Conservation (phyloP, 495 filamentous ascomycete genomes). For the Tricharina praecox region DNA sequence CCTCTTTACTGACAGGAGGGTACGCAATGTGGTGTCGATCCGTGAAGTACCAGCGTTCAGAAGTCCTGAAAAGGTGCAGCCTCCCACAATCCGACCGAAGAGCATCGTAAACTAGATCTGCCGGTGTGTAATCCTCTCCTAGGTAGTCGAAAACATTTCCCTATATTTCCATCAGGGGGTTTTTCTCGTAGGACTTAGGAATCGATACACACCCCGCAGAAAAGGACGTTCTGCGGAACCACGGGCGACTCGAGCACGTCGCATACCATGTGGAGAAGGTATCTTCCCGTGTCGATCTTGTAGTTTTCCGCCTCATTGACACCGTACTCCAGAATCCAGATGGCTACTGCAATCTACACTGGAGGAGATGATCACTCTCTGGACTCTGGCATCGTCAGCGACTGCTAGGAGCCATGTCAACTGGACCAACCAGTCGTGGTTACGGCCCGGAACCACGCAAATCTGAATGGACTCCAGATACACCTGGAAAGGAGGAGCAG, state of each 20-base stretch:
- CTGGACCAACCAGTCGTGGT: neutral
- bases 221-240: too few relatives aligned
- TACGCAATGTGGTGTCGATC: too few relatives aligned
- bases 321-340: constrained; percentile 10
- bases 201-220: neutral
- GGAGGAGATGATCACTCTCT: neutral
- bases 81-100: too few relatives aligned
- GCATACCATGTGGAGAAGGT: neutral
- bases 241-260: neutral
- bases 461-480: too few relatives aligned
- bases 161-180: neutral
- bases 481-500: neutral
- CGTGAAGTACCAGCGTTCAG: neutral
- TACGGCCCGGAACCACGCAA: neutral
- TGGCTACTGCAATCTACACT: constrained; percentile 2
- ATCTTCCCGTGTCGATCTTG: neutral
- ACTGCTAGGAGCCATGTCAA: neutral
- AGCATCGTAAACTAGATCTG: constrained; percentile 7
- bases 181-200: neutral
- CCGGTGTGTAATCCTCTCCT: constrained; percentile 2
- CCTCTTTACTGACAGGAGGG: too few relatives aligned
- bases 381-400: neutral
- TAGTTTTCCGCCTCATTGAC: neutral
- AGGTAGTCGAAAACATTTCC: constrained; percentile 10
- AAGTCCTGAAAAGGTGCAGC: too few relatives aligned